These are phyloP conservation scores for Zoysia pacifica DNA, from an alignment of 176 grass and related monocot genomes.

Conservation along the genomic window DNA sequence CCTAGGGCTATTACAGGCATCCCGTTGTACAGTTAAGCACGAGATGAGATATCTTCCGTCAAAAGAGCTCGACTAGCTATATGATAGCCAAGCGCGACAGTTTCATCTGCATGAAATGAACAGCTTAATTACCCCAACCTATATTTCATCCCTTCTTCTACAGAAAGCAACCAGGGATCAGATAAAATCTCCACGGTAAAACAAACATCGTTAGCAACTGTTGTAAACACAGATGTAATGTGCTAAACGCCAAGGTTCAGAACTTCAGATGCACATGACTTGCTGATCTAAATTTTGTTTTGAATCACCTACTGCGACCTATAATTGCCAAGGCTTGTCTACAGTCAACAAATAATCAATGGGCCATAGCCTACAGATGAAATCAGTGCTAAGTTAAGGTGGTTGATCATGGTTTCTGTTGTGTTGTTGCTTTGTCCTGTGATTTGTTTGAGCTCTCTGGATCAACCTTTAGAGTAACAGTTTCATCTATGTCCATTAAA, in stretches of 20 bases:
- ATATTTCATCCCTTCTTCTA: background rate
- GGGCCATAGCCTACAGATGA: slow-evolving; percentile 5
- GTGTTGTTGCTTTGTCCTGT: slow-evolving; percentile 27
- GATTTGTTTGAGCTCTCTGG: slow-evolving; percentile 46
- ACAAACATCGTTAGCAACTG: too few relatives aligned
- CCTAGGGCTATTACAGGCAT: too few relatives aligned
- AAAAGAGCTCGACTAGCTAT: too few relatives aligned
- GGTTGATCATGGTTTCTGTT: slow-evolving; percentile 39
- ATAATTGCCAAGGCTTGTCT: background rate
- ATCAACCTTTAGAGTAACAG: slow-evolving; percentile 38
- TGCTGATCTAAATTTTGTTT: background rate
- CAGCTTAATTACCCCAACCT: too few relatives aligned
- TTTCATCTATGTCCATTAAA: slow-evolving; percentile 54
- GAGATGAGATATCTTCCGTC: too few relatives aligned
- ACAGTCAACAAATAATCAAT: background rate
- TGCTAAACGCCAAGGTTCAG: too few relatives aligned
- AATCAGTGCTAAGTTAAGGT: slow-evolving; percentile 24
- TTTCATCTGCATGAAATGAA: too few relatives aligned
- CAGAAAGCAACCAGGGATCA: too few relatives aligned
- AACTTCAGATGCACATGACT: background rate
- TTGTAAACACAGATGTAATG: too few relatives aligned
- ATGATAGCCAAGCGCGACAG: too few relatives aligned
- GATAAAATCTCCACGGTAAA: too few relatives aligned
- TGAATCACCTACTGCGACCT: slow-evolving; percentile 15
- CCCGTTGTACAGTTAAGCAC: too few relatives aligned